Conservation (phyloP, 2,329 filamentous ascomycete species). For the Colletotrichum chrysophilum region DNA sequence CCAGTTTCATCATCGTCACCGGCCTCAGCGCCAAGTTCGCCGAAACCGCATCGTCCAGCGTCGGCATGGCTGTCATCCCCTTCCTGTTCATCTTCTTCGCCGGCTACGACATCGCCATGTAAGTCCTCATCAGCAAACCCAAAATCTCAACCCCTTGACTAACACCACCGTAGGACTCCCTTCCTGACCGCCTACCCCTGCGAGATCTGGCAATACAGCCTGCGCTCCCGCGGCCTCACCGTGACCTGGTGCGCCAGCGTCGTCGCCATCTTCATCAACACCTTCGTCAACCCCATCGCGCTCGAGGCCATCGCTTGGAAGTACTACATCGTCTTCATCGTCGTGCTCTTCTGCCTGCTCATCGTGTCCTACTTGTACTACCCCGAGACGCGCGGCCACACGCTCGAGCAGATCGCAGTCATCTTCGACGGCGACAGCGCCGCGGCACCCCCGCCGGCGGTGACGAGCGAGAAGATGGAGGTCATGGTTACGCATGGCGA, state of each 20-base stretch:
- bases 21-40: conserved; percentile 21
- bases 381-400: conserved; percentile 16
- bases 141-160: too few relatives aligned
- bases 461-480: conserved; percentile 8
- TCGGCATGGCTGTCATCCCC: conserved; percentile 34
- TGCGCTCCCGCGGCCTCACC: conserved; percentile 7
- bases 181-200: conserved; percentile 15
- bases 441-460: neutral
- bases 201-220: conserved; percentile 16
- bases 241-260: conserved; percentile 11
- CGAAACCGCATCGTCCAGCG: conserved; percentile 23
- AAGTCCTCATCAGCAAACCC: neutral
- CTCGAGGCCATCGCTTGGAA: conserved; percentile 46
- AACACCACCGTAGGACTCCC: neutral
- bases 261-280: conserved; percentile 26
- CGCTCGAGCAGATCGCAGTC: conserved; percentile 16
- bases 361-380: conserved; percentile 8
- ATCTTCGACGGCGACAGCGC: conserved; percentile 18
- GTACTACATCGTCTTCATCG: conserved; percentile 50
- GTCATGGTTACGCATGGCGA: neutral
- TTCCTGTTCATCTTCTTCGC: conserved; percentile 46
- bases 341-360: conserved; percentile 25
- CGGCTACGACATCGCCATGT: conserved; percentile 25
- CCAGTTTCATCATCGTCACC: conserved; percentile 14
- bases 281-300: conserved; percentile 48